Base-by-base conservation (phyloP, 768 basidiomycete species). In the Mycena indigotica region DNA sequence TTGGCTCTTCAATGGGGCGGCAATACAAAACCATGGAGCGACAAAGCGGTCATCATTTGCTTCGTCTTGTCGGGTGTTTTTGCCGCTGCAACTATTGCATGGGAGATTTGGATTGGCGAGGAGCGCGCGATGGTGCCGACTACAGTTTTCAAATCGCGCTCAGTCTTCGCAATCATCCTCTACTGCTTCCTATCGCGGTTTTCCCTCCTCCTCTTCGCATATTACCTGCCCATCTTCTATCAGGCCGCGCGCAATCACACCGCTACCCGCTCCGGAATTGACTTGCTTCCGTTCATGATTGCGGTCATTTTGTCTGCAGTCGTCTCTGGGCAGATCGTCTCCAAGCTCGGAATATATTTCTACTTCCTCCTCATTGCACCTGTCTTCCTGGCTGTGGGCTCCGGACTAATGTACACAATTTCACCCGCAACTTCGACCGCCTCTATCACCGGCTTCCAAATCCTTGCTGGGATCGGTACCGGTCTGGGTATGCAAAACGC, bases 1-100 rank as follows among this genome's bases (percentile, higher is more conserved):
- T 65, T 80, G 6, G 72, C 78, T 4, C 66, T 80, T 3, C 73
- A 77, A 53, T 77, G 75, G 74, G 79, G 78, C 21, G 79, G 79
- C 0, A 73, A 74, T 60, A 61, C 67, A 15, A 75, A 75, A 60
- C 65, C 74, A 1, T 81, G 80, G 80, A 63, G 58, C 48, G 19
- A 56, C 53, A 15, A 30, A 28, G 57, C 29, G 25, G 39, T 54
- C 51, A 53, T 69, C 40, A 45, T 51, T 46, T 52, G n/a, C 54
- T 26, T 55, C 24, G 45, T 55, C 19, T 49, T 55, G 13, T 41
- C 46, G 21, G 45, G 45, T 28, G n/a, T 49, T 10, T 13, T 49
- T 21, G 45, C 15, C 3, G 30, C 44, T 51, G 50, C 39, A 4
- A 51, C 30, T n/a, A 38, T 38, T n/a, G 12, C n/a, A 10, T 38